Conservation (phyloP, 2,329 filamentous ascomycete genomes). For the Endoconidiophora laricicola region DNA sequence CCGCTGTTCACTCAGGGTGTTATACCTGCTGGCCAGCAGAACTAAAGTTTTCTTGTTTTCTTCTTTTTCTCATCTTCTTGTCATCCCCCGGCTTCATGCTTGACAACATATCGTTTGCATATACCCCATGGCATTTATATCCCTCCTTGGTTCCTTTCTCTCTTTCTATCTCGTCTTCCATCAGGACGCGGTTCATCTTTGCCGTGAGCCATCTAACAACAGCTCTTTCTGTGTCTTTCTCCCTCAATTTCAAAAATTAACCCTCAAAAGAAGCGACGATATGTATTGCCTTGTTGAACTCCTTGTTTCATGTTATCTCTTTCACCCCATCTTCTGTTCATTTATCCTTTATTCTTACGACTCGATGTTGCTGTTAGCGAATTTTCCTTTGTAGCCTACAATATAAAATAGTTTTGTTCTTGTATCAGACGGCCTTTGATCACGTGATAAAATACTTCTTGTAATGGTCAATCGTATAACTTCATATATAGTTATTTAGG, state of each 20-base stretch:
- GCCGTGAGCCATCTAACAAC: background rate
- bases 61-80: background rate
- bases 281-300: background rate
- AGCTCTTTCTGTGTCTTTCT: too few relatives aligned
- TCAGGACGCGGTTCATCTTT: background rate
- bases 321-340: background rate
- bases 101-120: slow-evolving; percentile 12
- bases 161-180: background rate
- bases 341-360: background rate
- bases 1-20: slow-evolving; percentile 1
- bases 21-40: too few relatives aligned
- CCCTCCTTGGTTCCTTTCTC: background rate
- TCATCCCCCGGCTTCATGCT: slow-evolving; percentile 1
- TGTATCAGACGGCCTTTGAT: background rate
- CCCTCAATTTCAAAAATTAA: too few relatives aligned
- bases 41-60: background rate
- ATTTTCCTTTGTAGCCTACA: background rate
- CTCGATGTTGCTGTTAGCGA: slow-evolving; percentile 5
- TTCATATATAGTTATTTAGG: too few relatives aligned
- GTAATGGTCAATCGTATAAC: too few relatives aligned
- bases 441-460: background rate
- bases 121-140: slow-evolving; percentile 6
- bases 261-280: slow-evolving; percentile 1
- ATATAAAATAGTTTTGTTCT: background rate
- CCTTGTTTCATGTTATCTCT: background rate